phyloP scores from a whole-genome alignment of 768 basidiomycete species.

The Coprinellus micaceus region DNA sequence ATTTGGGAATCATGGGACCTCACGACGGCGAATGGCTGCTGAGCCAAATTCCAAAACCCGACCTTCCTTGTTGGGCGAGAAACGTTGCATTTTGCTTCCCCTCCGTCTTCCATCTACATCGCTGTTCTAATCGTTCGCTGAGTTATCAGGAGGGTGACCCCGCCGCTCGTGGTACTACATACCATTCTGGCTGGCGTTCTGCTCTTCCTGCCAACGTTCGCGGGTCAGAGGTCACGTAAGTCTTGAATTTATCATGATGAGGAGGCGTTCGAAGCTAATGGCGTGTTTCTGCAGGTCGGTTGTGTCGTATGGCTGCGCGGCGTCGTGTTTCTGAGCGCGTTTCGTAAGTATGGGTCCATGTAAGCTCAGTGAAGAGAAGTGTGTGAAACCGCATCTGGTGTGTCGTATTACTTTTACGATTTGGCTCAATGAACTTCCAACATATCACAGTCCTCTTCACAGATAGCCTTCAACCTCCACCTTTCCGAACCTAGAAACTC shows the following conservation, averaged over 20 bases:
- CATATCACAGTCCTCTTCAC: neutral
- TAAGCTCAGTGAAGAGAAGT: neutral
- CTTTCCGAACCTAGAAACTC: neutral
- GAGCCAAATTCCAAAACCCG: constrained; percentile 1
- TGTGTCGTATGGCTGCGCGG: no score
- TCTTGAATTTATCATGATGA: neutral
- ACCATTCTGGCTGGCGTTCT: no score
- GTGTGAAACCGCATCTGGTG: neutral
- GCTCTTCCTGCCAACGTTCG: neutral
- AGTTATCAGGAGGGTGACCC: no score
- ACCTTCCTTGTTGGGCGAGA: constrained; percentile 3
- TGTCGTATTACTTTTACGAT: neutral
- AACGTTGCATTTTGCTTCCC: constrained; percentile 1
- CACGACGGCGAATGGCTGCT: neutral
- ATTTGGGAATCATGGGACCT: neutral
- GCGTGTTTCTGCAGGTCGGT: no score
- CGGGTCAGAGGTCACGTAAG: neutral
- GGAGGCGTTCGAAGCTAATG: no score
- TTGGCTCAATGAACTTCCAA: no score
- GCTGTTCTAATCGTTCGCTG: neutral
- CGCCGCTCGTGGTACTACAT: no score
- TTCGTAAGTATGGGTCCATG: neutral
- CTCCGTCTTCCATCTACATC: neutral
- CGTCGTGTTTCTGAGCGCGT: no score
- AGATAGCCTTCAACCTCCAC: neutral